These are phyloP conservation scores for Penicillium thymicola DNA, from an alignment of 2,329 filamentous ascomycete species.

Conservation along the genomic window DNA sequence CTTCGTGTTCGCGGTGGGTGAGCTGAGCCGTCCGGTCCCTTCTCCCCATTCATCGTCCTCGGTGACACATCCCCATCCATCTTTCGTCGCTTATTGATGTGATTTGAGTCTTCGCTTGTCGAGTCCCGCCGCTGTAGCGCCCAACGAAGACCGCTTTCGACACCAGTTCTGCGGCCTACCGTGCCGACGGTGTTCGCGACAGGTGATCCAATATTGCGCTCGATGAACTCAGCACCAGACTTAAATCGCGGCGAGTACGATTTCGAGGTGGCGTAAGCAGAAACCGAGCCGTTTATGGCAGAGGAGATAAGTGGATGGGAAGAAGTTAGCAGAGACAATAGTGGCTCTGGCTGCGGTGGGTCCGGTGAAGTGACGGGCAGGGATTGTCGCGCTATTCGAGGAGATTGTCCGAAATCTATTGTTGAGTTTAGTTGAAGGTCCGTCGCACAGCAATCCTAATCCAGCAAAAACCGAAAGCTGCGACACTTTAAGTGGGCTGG, in stretches of 20 bases:
- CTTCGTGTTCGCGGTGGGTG: slow-evolving; percentile 44
- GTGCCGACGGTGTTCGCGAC: slow-evolving; percentile 82
- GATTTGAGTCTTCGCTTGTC: slow-evolving; percentile 30
- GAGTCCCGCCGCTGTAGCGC: slow-evolving; percentile 58
- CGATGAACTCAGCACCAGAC: slow-evolving; percentile 85
- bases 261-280: slow-evolving; percentile 82
- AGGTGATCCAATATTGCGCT: slow-evolving; percentile 76
- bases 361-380: slow-evolving; percentile 30
- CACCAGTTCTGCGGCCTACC: slow-evolving; percentile 78
- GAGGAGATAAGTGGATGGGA: slow-evolving; percentile 82
- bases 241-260: slow-evolving; percentile 86
- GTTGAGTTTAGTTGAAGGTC: slow-evolving; percentile 10
- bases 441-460: background rate
- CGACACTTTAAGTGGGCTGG: background rate
- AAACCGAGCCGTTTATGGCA: slow-evolving; percentile 79
- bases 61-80: slow-evolving; percentile 35
- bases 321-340: slow-evolving; percentile 81
- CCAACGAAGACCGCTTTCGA: slow-evolving; percentile 82
- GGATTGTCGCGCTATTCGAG: slow-evolving; percentile 46
- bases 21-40: slow-evolving; percentile 27
- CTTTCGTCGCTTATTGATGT: slow-evolving; percentile 43
- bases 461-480: background rate
- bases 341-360: slow-evolving; percentile 65
- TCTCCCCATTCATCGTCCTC: slow-evolving; percentile 49
- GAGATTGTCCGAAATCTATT: slow-evolving; percentile 65